Evolutionary conservation across 371 early-diverging fungal species (phyloP), one percentile per base, ranked within the genome.

Genomic region (Circinella umbellata): DNA sequence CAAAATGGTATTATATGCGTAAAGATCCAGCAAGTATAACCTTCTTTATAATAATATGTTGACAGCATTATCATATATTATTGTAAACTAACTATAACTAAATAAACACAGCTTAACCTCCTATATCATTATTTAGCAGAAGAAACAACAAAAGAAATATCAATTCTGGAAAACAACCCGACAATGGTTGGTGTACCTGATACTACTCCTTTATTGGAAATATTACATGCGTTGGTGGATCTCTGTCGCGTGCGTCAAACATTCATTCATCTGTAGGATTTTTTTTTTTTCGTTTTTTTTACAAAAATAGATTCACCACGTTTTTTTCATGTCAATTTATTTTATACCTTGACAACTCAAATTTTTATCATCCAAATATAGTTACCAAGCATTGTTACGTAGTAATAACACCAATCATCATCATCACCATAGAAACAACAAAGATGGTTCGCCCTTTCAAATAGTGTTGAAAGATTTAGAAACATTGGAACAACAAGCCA

Each of bases 1-100:
- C 84, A 2, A 77, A 80, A 51, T 81, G 82, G 80, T 84, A 81
- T 69, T 73, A 78, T 14, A 71, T 80, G 73, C 71, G 84, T 67
- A 84, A 84, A 72, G 84, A 84, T 54, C 71, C 76, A 27, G 83
- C 77, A 80, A 73, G 74, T 59, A 51, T 17, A 1, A 27, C 27
- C 27, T 27, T 27, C 27, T 27, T 27, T 27, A 27, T 27, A 27
- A 27, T 27, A 27, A 27, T 27, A 27, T 27, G 27, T 27, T 27
- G 27, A 27, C 27, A 27, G 27, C 27, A 27, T 27, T 27, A 27
- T n/a, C n/a, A n/a, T 27, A 27, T 27, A 27, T 27, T 42, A 42
- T 42, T 6, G 11, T 42, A 51, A 35, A 47, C 46, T n/a, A 10
- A 60, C 62, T n/a, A 20, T 68, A 39, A 48, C 36, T 1, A 51